A percentile compares a stretch with the other conserved stretches of the same genome.
These are phyloP conservation scores for Nemania diffusa DNA, from an alignment of 2,329 filamentous ascomycete genomes.

Conservation along the genomic window DNA sequence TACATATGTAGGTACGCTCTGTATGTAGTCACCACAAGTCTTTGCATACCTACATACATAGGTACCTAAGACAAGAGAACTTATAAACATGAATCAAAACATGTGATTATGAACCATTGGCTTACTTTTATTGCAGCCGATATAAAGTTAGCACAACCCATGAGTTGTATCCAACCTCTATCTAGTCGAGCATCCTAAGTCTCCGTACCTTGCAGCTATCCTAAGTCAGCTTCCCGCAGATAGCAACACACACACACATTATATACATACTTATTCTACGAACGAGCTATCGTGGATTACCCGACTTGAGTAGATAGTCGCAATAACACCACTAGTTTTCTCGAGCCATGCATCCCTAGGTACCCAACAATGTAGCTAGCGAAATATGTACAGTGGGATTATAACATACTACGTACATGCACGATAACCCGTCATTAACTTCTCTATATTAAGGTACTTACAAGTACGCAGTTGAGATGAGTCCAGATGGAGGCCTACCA, in stretches of 20 bases:
- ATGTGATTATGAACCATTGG: neutral
- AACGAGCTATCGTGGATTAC: neutral
- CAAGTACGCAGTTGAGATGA: too few species aligned
- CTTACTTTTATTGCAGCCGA: too few species aligned
- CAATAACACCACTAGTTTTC: neutral
- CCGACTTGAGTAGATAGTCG: neutral
- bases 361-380: too few species aligned
- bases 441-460: too few species aligned
- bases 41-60: neutral
- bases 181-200: neutral
- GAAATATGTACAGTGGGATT: too few species aligned
- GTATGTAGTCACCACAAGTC: too few species aligned
- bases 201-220: conserved; percentile 2
- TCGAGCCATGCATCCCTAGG: neutral
- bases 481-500: neutral
- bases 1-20: neutral
- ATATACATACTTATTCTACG: too few species aligned
- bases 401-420: too few species aligned
- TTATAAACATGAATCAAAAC: neutral
- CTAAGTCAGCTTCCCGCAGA: neutral
- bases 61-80: neutral
- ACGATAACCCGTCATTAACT: too few species aligned
- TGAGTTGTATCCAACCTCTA: neutral
- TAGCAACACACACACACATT: neutral
- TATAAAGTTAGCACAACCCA: too few species aligned